phyloP scores from a whole-genome alignment of 1,284 basidiomycete species.

The Cryptococcus sp. region DNA sequence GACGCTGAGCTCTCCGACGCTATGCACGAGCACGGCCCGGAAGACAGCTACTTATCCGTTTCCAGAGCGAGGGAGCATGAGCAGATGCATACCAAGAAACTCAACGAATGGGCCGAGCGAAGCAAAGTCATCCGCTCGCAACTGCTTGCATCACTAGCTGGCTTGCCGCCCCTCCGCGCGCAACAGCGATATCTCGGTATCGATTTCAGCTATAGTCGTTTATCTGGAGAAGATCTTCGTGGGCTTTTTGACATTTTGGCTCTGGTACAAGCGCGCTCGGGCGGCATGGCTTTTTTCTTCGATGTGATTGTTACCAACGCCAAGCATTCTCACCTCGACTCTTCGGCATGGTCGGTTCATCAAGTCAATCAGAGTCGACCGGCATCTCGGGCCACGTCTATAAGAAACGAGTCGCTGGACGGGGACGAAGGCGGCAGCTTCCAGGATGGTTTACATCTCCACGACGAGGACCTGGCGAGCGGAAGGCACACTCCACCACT shows the following conservation, averaged over 20 bases:
- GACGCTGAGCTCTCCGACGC: conserved; percentile 14
- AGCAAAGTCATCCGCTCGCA: conserved; percentile 36
- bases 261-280: conserved; percentile 44
- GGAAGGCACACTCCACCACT: background rate
- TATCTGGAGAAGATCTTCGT: conserved; percentile 43
- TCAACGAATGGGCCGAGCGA: conserved; percentile 40
- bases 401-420: conserved; percentile 15
- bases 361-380: conserved; percentile 25
- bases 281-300: conserved; percentile 52
- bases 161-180: conserved; percentile 42
- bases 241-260: conserved; percentile 43
- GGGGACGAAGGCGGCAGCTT: conserved; percentile 10
- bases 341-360: conserved; percentile 40
- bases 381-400: conserved; percentile 29
- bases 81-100: conserved; percentile 1
- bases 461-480: background rate
- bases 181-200: conserved; percentile 47
- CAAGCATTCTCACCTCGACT: conserved; percentile 48
- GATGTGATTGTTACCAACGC: conserved; percentile 48
- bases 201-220: conserved; percentile 47
- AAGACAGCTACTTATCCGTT: conserved; percentile 4
- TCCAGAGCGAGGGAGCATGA: conserved; percentile 1
- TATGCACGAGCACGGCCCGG: background rate
- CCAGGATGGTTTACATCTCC: conserved; percentile 5
- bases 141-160: conserved; percentile 38